Evolutionary conservation across 1,284 basidiomycete species (phyloP), one percentile per base, ranked within the genome.

Genomic region (Mycosarcoma mackinlayi): DNA sequence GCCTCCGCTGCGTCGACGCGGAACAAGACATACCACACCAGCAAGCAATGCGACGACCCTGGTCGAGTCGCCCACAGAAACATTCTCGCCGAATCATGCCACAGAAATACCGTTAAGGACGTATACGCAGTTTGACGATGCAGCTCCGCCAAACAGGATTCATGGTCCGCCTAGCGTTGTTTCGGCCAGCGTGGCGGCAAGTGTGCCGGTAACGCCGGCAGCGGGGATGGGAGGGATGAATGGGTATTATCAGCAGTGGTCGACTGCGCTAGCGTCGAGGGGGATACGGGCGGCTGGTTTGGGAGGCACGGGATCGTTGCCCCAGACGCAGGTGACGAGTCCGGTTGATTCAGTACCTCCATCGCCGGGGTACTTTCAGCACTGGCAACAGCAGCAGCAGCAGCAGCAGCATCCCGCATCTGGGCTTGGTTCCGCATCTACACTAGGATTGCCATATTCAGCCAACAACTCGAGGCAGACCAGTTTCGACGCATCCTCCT

Each of bases 101-200:
- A 44, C 7, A 6, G 55, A 53, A 8, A 52, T 73, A 4, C 70
- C 64, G 21, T 3, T 73, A 6, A 18, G 70, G n/a, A 64, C 64
- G 18, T 73, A 73, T 50, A 68, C 65, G 7, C 70, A 73, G 31
- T 73, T 68, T 40, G 56, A 73, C 40, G 70, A 68, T 34, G 34
- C 52, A 1, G 57, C 33, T 0, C 64, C 61, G 27, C 70, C 65
- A n/a, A 50, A 73, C 14, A 45, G 65, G 11, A 61, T 73, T 35
- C 54, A 68, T 33, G 70, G 70, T 1, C 70, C 70, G 14, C 37
- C 56, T 7, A 73, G 70, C 30, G 64, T 73, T 3, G 44, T 64
- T 11, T 67, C 64, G 34, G 54, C 60, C 2, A 58, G 55, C 41
- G 39, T 55, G n/a, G 55, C 31, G 9, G 51, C 49, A 1, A 58